Percentiles rank a stretch among this genome's conserved stretches.
Evolutionary conservation across 257 asterid species (phyloP).

Genomic region (Solanum pennellii): DNA sequence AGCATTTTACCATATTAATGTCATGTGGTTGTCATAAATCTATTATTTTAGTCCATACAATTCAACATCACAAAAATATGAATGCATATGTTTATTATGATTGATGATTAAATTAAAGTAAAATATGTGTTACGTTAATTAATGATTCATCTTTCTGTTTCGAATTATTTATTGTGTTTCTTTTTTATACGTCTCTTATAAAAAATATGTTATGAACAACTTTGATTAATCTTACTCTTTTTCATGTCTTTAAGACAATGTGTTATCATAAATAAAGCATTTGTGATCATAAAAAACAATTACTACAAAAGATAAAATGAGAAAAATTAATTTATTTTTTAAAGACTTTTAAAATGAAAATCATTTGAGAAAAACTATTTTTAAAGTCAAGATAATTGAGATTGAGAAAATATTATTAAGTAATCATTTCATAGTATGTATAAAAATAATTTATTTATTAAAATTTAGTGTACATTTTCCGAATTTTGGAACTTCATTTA

Average conservation of each 20-base stretch:
- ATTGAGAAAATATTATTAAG: background rate
- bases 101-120: background rate
- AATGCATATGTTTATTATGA: background rate
- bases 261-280: background rate
- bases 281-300: background rate
- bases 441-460: background rate
- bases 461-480: background rate
- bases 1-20: background rate
- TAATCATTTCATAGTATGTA: background rate
- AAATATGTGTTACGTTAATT: background rate
- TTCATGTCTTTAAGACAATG: background rate
- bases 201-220: background rate
- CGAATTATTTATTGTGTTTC: background rate
- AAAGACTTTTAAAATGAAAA: background rate
- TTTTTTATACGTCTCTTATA: no score
- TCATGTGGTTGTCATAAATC: background rate
- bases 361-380: background rate
- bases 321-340: background rate
- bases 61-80: background rate
- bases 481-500: background rate
- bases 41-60: background rate
- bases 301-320: background rate
- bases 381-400: background rate
- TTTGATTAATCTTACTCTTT: no score
- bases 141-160: accelerated